Base-by-base conservation (phyloP, 495 filamentous ascomycete genomes). In the Daldinia bambusicola region DNA sequence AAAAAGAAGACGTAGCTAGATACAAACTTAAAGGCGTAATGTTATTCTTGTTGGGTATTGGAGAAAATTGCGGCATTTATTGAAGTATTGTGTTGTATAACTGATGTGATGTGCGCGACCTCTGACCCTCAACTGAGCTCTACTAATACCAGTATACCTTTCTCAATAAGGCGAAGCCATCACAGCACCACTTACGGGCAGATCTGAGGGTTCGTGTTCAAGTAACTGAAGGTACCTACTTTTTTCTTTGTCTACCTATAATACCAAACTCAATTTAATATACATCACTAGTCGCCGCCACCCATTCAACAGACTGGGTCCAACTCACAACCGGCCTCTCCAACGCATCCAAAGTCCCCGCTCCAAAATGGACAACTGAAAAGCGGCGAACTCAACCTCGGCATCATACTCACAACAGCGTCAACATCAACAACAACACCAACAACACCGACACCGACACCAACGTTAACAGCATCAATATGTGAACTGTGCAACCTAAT, bases 1-100 rank as follows among this genome's bases (percentile, higher is more conserved):
- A 74, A 71, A 61, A 73, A 68, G 57, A 75, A 70, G 75, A 61
- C 60, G 18, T 66, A 77, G 48, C 26, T 51, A 63, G 38, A 20
- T 13, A n/a, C 7, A 20, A 16, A n/a, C 7, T 51, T 50, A 58
- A 59, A 45, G 34, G 65, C 48, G 63, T 12, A 63, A 61, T 61
- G 50, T 9, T 34, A 60, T 57, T 69, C 37, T 37, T 31, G 32
- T 64, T 64, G 38, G 45, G 22, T 64, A 50, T 51, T 10, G 12
- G 30, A 48, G 51, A 64, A 57, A 51, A 36, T 53, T 7, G 10
- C 6, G 6, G 31, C 13, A 9, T 9, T 48, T 10, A 22, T 48
- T 10, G 1, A 12, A 20, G 18, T 48, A 6, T 48, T 22, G 2
- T 48, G 9, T 1, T 20, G 43, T 12, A 9, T 12, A 9, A 0